Evolutionary conservation across 2,329 filamentous ascomycete species (phyloP).

Genomic region (Pseudophaeomoniella oleicola): DNA sequence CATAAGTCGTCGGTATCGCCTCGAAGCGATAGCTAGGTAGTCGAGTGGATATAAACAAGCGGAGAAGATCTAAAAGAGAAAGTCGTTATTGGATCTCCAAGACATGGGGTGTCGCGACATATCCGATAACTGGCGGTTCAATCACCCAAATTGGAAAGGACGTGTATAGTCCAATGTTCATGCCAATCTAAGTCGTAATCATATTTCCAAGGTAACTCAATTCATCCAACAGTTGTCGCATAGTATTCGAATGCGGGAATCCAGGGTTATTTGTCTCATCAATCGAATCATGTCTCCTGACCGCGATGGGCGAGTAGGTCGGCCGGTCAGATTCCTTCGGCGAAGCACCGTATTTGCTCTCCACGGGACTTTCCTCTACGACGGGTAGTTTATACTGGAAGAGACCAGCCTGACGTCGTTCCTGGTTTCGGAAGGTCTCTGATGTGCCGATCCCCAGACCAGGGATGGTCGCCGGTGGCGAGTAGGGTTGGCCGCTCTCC

Average conservation of each 20-base stretch:
- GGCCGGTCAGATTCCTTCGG: not conserved
- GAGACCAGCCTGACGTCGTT: constrained; percentile 1
- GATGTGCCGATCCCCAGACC: constrained; percentile 6
- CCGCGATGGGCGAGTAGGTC: not conserved
- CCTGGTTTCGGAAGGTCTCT: not conserved
- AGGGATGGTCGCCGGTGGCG: constrained; percentile 13
- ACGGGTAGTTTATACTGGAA: constrained; percentile 1
- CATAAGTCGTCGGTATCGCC: too few species aligned
- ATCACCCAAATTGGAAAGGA: too few species aligned
- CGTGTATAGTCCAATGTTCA: too few species aligned
- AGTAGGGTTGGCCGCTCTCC: constrained; percentile 15
- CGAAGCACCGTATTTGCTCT: not conserved
- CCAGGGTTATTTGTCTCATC: not conserved
- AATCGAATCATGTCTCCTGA: not conserved
- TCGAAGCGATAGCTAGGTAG: too few species aligned
- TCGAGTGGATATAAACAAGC: too few species aligned
- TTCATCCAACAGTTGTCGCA: constrained; percentile 36
- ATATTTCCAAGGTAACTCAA: constrained; percentile 35
- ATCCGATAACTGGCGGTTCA: too few species aligned
- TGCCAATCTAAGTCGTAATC: constrained; percentile 21
- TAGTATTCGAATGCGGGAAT: constrained; percentile 20
- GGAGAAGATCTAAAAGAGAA: too few species aligned
- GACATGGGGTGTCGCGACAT: too few species aligned
- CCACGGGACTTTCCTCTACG: not conserved
- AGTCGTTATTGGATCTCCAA: too few species aligned